Conservation (phyloP, 352 stramenopile genomes). For the Phytophthora parvispora region DNA sequence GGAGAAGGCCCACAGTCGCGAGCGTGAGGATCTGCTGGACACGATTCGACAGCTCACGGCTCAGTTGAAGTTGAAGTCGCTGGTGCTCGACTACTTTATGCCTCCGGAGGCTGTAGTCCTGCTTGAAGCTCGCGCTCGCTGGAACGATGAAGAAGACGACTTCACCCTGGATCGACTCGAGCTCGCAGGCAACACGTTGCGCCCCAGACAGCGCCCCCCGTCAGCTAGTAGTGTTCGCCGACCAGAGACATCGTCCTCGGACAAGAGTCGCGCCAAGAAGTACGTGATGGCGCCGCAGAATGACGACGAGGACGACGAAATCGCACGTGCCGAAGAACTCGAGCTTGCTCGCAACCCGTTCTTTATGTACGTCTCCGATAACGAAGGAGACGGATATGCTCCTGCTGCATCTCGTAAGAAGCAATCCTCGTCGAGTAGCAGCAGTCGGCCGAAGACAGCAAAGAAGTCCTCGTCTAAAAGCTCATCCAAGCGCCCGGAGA, state of each 20-base stretch:
- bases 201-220: constrained; percentile 69
- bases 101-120: constrained; percentile 60
- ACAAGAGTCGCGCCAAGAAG: constrained; percentile 66
- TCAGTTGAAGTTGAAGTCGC: constrained; percentile 97
- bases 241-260: constrained; percentile 75
- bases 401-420: constrained; percentile 70
- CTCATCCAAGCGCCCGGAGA: constrained; percentile 69
- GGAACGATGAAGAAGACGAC: constrained; percentile 84
- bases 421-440: constrained; percentile 12
- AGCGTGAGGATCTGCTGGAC: constrained; percentile 96
- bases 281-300: constrained; percentile 36
- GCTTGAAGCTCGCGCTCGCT: constrained; percentile 71
- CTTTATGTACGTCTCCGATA: constrained; percentile 88
- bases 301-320: constrained; percentile 65
- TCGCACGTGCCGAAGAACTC: constrained; percentile 71
- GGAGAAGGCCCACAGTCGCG: constrained; percentile 92
- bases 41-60: constrained; percentile 96
- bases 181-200: constrained; percentile 76
- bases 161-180: constrained; percentile 81
- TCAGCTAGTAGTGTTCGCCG: constrained; percentile 76
- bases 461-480: constrained; percentile 65
- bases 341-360: constrained; percentile 82
- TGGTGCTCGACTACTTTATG: constrained; percentile 95
- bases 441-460: constrained; percentile 63
- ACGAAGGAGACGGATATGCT: constrained; percentile 83